Evolutionary conservation across 306 rosid genomes (phyloP), one percentile per base, ranked within the genome.

Genomic region (Sesbania bispinosa): DNA sequence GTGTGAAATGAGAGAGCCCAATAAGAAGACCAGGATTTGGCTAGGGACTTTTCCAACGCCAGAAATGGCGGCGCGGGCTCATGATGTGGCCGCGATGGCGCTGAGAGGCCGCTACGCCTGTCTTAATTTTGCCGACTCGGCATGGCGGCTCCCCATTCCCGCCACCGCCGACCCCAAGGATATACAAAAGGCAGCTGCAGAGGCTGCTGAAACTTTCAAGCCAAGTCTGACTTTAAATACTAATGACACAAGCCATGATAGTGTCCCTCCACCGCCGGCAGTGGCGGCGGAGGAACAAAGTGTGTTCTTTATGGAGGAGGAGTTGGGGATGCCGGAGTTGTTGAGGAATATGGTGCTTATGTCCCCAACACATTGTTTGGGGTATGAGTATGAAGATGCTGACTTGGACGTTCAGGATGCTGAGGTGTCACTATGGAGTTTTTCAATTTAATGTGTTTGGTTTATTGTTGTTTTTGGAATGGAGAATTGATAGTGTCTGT

Each of bases 41-140:
- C 81, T 82, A 0, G 86, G 86, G 5, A 94, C 97, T 0, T 94
- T 91, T 13, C 90, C 85, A 2, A 91, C 90, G 0, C 82, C 84
- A 0, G 97, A 89, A 11, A 94, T 94, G 99, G 99, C 97, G 1
- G 97, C 97, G 27, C 88, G 97, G 14, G 99, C 99, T 0, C 93
- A 94, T 35, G 97, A 94, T 61, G 99, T 91, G 41, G 99, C 99
- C 0, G 99, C 91, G 0, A 72, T 83, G 4, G 88, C 96, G 0
- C 78, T 94, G 0, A 52, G 96, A 6, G 97, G 99, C 86, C n/a
- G n/a, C n/a, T n/a, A n/a, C 0, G 96, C 96, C 1, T 88, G 96
- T 47, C 77, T 89, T 15, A 94, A 94, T 3, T 94, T 94, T 7
- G 97, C 96, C 0, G 97, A 94, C 73, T 91, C 99, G 1, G 46